Evolutionary conservation across 495 filamentous ascomycete species (phyloP).

Genomic region (Diplogelasinospora grovesii): DNA sequence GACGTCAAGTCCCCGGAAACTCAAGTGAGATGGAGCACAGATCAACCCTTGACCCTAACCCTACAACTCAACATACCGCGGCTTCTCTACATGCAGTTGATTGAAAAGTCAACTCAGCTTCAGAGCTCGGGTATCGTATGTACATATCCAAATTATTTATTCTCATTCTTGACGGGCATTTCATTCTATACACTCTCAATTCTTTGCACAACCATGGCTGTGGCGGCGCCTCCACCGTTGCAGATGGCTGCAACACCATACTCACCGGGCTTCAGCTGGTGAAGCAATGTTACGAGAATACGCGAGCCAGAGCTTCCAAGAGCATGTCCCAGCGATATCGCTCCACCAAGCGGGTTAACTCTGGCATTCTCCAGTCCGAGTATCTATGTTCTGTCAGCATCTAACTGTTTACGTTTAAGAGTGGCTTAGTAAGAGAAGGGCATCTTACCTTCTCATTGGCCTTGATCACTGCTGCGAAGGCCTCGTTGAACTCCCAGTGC

Average conservation of each 20-base stretch:
- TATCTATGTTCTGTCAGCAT: conserved; percentile 46
- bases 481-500: conserved; percentile 97
- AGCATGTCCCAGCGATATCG: conserved; percentile 90
- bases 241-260: conserved; percentile 95
- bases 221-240: conserved; percentile 90
- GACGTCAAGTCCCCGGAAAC: no score
- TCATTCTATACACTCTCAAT: no score
- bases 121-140: no score
- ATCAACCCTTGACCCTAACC: no score
- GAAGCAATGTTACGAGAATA: conserved; percentile 83
- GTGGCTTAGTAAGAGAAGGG: neutral
- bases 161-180: no score
- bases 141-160: no score
- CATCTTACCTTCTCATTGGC: conserved; percentile 75
- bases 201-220: conserved; percentile 86
- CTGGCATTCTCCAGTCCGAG: conserved; percentile 67
- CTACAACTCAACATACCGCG: no score
- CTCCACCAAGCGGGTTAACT: conserved; percentile 85
- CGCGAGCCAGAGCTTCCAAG: conserved; percentile 89
- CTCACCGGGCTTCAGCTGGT: conserved; percentile 83
- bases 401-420: conserved; percentile 3
- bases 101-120: no score
- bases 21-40: no score
- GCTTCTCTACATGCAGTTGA: no score
- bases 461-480: conserved; percentile 93